Evolutionary conservation across 106 monocot species (phyloP), one percentile per base, ranked within the genome.

Genomic region (Chionographis japonica): DNA sequence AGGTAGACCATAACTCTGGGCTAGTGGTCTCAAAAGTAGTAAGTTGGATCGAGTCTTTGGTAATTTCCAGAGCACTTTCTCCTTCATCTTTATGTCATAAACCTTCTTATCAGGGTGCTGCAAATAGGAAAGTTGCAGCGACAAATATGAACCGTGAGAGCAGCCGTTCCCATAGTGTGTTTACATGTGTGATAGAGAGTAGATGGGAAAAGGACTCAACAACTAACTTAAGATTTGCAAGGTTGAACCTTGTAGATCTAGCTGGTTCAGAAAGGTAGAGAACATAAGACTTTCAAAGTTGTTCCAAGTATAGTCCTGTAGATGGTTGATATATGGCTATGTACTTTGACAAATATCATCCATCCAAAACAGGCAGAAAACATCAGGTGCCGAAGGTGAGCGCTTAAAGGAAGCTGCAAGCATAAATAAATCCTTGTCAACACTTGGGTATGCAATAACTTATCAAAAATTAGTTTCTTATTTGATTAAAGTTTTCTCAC

Each of bases 131-230:
- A 73, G 86, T 95, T 51, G 91, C 95, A 51, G 83, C 91, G 62
- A 95, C 95, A 66, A 91, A 91, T 54, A 95, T 95, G 95, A 95
- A 95, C 53, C 81, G 80, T 54, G 95, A 91, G 69, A 91, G 95
- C 75, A 95, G 95, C 51, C 91, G 95, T 64, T 95, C 95, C 15
- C 95, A 95, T 68, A 86, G 91, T 69, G 95, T 95, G 13, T 86
- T 95, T 76, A 95, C 95, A 20, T 95, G 95, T 84, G 78, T 86
- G 9, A 95, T 95, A 76, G 88, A 95, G 78, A 85, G 95, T 71
- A 67, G 65, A 68, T 95, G 95, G 95, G 84, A 84, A 58, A 95
- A 88, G 51, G 88, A 95, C 70, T 86, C 81, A 8, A 60, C 83
- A 12, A 71, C 60, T 40, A 91, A 88, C 54, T 50, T 86, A 63